phyloP scores from a whole-genome alignment of 2,329 filamentous ascomycete species.

The Blastomyces gilchristii region DNA sequence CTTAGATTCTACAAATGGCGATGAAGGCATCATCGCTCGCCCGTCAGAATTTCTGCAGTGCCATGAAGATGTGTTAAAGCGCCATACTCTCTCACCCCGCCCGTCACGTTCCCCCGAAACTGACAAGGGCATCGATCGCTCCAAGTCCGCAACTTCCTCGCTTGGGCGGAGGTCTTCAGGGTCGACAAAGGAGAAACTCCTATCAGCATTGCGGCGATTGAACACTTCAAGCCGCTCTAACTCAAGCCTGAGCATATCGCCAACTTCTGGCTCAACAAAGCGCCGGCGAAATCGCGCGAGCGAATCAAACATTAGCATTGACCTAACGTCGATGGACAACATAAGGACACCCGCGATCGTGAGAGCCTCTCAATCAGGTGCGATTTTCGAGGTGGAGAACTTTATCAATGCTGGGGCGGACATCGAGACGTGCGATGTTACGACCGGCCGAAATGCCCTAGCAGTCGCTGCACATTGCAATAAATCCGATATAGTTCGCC shows the following conservation, averaged over 20 bases:
- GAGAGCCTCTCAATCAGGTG: conserved; percentile 28
- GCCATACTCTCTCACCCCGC: conserved; percentile 2
- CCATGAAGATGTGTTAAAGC: background rate
- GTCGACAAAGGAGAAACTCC: conserved; percentile 10
- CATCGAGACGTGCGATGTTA: conserved; percentile 24
- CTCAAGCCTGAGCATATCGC: conserved; percentile 1
- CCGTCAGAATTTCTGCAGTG: background rate
- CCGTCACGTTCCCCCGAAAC: background rate
- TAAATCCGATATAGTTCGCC: conserved; percentile 26
- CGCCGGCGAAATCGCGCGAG: conserved; percentile 19
- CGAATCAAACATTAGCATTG: conserved; percentile 28
- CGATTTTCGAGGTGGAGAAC: conserved; percentile 26
- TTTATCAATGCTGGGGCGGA: conserved; percentile 25
- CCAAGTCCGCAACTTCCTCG: conserved; percentile 3
- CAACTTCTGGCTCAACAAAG: conserved; percentile 14
- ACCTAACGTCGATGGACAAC: conserved; percentile 23
- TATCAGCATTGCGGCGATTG: conserved; percentile 7
- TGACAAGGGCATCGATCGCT: background rate
- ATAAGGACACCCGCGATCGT: conserved; percentile 26
- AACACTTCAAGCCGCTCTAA: conserved; percentile 10
- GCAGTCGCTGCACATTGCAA: conserved; percentile 33
- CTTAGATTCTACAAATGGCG: conserved; percentile 6
- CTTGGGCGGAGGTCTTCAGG: conserved; percentile 1
- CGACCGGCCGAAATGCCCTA: conserved; percentile 29
- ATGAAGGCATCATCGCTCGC: background rate